Conservation (phyloP, 805 yeast genomes). For the Soucietia sequanensis region DNA sequence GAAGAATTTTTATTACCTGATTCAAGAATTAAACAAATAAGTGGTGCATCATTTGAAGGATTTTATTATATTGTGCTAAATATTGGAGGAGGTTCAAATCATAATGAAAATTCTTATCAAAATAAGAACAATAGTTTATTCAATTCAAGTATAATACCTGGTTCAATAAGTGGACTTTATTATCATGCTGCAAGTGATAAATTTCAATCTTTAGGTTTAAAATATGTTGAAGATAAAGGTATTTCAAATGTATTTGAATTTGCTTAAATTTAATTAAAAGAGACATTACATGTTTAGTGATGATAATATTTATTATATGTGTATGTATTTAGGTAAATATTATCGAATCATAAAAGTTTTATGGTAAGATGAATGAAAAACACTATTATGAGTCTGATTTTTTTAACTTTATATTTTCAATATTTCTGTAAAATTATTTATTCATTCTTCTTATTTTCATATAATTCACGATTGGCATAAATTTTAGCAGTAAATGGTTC, state of each 20-base stretch:
- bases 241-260: slow-evolving; percentile 24
- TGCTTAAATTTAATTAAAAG: too few species aligned
- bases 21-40: slow-evolving; percentile 56
- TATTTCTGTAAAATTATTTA: background rate
- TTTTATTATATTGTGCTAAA: slow-evolving; percentile 86
- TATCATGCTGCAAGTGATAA: slow-evolving; percentile 78
- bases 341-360: too few species aligned
- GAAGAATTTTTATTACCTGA: slow-evolving; percentile 86
- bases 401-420: too few species aligned
- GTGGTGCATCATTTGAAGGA: slow-evolving; percentile 87
- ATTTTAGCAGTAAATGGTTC: slow-evolving; percentile 95
- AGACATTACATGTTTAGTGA: too few species aligned
- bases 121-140: slow-evolving; percentile 1
- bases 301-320: too few species aligned
- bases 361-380: too few species aligned
- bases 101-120: background rate
- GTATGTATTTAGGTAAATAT: too few species aligned
- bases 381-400: too few species aligned
- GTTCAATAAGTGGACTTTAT: slow-evolving; percentile 76
- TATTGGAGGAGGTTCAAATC: slow-evolving; percentile 39
- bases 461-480: slow-evolving; percentile 65
- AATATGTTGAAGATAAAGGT: slow-evolving; percentile 51
- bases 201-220: slow-evolving; percentile 72
- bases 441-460: slow-evolving; percentile 1
- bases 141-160: slow-evolving; percentile 40